A percentile compares a stretch with the other conserved stretches of the same genome.
Conservation (phyloP, 1,284 basidiomycete genomes). For the Fomitopsis betulina region DNA sequence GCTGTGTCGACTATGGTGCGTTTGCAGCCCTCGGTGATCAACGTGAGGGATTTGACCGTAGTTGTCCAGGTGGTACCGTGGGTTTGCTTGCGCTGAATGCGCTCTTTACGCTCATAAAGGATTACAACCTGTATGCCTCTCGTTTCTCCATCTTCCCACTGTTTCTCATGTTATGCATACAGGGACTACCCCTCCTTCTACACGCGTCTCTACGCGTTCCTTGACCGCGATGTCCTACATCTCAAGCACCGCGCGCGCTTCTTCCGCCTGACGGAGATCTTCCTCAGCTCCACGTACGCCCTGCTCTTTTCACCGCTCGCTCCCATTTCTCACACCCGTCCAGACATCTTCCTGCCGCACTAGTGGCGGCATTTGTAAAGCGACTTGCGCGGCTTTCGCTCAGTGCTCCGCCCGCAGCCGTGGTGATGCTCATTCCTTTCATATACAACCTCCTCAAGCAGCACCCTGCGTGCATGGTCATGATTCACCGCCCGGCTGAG, state of each 20-base stretch:
- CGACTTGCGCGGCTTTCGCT: constrained; percentile 84
- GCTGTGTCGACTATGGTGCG: constrained; percentile 80
- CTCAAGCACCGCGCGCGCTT: constrained; percentile 92
- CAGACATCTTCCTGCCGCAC: constrained; percentile 82
- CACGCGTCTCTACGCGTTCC: constrained; percentile 86
- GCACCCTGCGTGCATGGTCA: constrained; percentile 87
- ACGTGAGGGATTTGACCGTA: not conserved
- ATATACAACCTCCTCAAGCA: constrained; percentile 93
- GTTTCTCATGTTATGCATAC: not conserved
- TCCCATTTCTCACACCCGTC: not conserved
- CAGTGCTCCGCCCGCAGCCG: constrained; percentile 83
- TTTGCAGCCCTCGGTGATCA: not conserved
- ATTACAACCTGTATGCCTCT: constrained; percentile 83
- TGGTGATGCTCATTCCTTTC: constrained; percentile 90
- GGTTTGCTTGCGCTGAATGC: constrained; percentile 91
- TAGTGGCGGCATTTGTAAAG: constrained; percentile 95
- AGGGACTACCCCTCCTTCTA: constrained; percentile 98
- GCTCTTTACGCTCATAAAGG: constrained; percentile 86
- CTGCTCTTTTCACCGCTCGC: not conserved
- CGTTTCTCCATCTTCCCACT: too few species aligned
- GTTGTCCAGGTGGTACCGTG: constrained; percentile 68
- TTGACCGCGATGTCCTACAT: constrained; percentile 86
- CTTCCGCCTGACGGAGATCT: constrained; percentile 89
- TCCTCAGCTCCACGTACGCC: constrained; percentile 84
- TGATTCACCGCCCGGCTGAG: constrained; percentile 77